A percentile compares a stretch with the other conserved stretches of the same genome.
Conservation (phyloP, 345 rosid species). For the Excoecaria cochinchinensis region DNA sequence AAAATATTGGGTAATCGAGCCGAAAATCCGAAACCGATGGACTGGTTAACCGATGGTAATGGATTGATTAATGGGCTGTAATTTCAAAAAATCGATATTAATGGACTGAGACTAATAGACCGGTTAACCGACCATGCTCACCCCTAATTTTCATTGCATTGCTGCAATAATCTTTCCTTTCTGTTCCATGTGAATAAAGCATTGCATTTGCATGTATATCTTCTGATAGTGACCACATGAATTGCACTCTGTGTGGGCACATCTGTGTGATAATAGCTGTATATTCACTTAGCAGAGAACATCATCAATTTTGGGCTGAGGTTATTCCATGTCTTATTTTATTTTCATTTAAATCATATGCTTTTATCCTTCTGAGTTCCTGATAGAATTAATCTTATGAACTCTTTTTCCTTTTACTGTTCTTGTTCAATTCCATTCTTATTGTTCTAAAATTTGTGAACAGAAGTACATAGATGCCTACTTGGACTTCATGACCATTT, state of each 20-base stretch:
- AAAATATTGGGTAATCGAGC: no score
- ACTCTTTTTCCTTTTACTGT: no score
- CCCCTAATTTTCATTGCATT: background rate
- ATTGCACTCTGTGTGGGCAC: background rate
- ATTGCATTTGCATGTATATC: background rate
- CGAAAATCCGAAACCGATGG: no score
- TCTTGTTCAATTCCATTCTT: no score
- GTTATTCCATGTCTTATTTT: background rate
- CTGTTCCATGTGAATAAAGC: background rate
- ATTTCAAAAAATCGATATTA: no score
- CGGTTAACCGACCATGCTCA: no score
- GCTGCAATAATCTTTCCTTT: background rate
- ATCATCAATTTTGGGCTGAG: background rate
- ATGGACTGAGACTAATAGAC: no score
- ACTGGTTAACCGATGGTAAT: no score
- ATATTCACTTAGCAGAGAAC: background rate
- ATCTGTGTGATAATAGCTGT: background rate
- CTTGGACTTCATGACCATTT: conserved; percentile 46
- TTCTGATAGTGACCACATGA: background rate
- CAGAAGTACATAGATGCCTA: no score
- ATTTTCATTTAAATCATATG: background rate
- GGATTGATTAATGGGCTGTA: no score
- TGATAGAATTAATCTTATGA: no score
- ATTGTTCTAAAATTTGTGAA: no score
- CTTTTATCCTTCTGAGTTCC: background rate